Evolutionary conservation across 2,329 filamentous ascomycete genomes (phyloP).

Genomic region (Phyllosticta citribraziliensis): DNA sequence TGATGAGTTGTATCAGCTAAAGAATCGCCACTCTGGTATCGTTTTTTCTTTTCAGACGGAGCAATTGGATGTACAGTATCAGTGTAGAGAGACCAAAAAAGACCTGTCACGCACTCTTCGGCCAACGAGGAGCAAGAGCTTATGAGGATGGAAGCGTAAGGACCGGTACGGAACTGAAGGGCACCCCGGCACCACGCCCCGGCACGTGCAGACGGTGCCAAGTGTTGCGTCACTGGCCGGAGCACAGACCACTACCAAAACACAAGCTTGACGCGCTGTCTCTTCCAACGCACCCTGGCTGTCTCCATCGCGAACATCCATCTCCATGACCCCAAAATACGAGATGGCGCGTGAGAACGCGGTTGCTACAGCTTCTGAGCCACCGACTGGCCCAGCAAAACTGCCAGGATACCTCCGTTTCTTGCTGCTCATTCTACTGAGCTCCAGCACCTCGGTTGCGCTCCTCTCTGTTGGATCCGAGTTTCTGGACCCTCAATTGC

Average conservation of each 20-base stretch:
- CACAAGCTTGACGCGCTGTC: slow-evolving; percentile 1
- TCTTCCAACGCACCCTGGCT: neutral
- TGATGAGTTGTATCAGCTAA: neutral
- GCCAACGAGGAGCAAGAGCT: neutral
- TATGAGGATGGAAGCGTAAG: neutral
- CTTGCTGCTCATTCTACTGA: slow-evolving; percentile 38
- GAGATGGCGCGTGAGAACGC: slow-evolving; percentile 8
- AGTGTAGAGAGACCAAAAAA: neutral
- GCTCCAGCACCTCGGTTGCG: slow-evolving; percentile 52
- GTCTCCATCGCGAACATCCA: neutral
- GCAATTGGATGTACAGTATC: neutral
- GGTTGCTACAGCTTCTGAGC: slow-evolving; percentile 13
- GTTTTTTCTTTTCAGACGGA: neutral
- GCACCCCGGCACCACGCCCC: too few species aligned
- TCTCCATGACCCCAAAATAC: neutral
- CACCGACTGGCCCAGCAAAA: slow-evolving; percentile 17
- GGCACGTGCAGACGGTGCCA: neutral
- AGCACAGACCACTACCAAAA: neutral
- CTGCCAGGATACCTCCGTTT: slow-evolving; percentile 31
- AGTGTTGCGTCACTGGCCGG: neutral
- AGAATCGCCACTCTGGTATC: slow-evolving; percentile 7
- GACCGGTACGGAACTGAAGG: too few species aligned
- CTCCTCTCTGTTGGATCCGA: slow-evolving; percentile 54
- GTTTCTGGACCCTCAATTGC: slow-evolving; percentile 56
- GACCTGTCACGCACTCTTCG: neutral